These are phyloP conservation scores for Ceratobasidium sp. DNA, from an alignment of 1,284 basidiomycete species.

Conservation along the genomic window DNA sequence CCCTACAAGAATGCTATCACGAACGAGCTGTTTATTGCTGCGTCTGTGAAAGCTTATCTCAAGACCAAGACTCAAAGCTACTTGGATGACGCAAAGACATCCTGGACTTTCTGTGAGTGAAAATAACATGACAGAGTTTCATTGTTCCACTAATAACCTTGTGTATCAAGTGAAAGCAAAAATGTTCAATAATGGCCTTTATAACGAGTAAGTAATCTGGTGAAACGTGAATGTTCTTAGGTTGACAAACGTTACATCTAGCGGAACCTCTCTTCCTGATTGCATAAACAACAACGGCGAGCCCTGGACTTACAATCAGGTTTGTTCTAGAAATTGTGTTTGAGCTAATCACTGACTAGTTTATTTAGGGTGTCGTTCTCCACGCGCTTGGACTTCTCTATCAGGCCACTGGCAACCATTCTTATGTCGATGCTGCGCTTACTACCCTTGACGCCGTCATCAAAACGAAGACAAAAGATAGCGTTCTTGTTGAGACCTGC, in stretches of 20 bases:
- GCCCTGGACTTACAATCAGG: constrained; percentile 29
- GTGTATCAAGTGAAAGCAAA: constrained; percentile 6
- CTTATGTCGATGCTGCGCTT: constrained; percentile 19
- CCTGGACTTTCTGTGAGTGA: constrained; percentile 35
- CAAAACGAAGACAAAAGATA: constrained; percentile 6
- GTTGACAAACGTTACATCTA: neutral
- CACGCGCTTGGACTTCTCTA: constrained; percentile 22
- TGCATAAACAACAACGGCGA: constrained; percentile 31
- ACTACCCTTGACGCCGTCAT: constrained; percentile 16
- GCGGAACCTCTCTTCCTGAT: constrained; percentile 22
- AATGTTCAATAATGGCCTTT: constrained; percentile 4
- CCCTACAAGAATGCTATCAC: constrained; percentile 73
- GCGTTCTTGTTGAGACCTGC: constrained; percentile 16
- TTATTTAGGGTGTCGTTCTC: constrained; percentile 16
- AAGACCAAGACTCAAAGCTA: constrained; percentile 60
- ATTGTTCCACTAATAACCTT: neutral
- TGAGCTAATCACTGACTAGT: neutral
- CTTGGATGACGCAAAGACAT: constrained; percentile 62
- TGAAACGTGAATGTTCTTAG: neutral
- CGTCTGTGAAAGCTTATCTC: constrained; percentile 65
- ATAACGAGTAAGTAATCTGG: constrained; percentile 9
- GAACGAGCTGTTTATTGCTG: constrained; percentile 68
- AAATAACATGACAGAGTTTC: neutral
- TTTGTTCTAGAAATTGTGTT: neutral
- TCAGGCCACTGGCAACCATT: constrained; percentile 15